Percentiles rank a stretch among this genome's conserved stretches.
These are phyloP conservation scores for Syzygium grande DNA, from an alignment of 345 rosid species.

Conservation along the genomic window DNA sequence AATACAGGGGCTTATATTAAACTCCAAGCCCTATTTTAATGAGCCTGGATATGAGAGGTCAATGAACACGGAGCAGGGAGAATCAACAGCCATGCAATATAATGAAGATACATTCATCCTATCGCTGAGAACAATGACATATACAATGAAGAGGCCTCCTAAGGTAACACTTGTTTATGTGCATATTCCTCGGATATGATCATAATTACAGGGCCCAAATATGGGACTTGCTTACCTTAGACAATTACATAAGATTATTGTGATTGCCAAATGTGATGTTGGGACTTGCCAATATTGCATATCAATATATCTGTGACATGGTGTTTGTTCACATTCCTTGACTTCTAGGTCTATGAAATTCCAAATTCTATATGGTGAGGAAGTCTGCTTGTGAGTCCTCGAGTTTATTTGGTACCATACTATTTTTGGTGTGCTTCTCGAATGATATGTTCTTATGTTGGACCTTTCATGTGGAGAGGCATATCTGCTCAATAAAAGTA, in stretches of 20 bases:
- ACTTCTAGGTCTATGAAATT: not conserved
- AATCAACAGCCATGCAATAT: constrained; percentile 35
- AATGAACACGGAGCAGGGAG: constrained; percentile 45
- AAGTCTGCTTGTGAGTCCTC: not conserved
- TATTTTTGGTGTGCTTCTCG: not conserved
- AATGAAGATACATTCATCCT: constrained; percentile 56
- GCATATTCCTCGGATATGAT: not conserved
- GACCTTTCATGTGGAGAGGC: not conserved
- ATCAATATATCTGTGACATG: no score
- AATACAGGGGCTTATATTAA: constrained; percentile 85
- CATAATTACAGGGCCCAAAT: not conserved
- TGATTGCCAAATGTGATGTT: not conserved
- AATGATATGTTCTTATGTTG: not conserved
- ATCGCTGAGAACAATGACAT: constrained; percentile 67
- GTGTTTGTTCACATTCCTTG: not conserved
- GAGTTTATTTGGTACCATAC: not conserved
- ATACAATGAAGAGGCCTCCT: constrained; percentile 69
- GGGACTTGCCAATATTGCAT: not conserved
- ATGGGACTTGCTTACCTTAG: not conserved
- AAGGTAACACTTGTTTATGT: constrained; percentile 32
- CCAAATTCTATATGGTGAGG: not conserved
- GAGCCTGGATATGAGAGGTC: constrained; percentile 63
- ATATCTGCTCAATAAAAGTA: not conserved
- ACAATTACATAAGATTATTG: not conserved
- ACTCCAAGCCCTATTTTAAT: constrained; percentile 75